Conservation (phyloP, 257 asterid genomes). For the Nicotiana benthamiana region DNA sequence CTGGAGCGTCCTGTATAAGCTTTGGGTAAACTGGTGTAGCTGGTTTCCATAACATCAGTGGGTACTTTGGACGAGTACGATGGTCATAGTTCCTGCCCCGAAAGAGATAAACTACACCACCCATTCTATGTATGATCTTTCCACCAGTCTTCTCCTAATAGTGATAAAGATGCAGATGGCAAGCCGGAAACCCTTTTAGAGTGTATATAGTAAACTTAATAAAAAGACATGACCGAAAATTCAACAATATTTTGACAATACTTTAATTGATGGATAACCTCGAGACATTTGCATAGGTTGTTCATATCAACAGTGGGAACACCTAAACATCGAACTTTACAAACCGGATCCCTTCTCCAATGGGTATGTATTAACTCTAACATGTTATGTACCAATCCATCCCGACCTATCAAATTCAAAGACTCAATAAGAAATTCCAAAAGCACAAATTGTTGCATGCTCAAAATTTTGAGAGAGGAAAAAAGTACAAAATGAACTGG, state of each 20-base stretch:
- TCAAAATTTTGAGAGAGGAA: not conserved
- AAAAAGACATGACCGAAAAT: not conserved
- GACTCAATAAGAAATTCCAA: not conserved
- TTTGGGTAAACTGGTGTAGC: conserved; percentile 98
- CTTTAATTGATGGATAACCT: conserved; percentile 43
- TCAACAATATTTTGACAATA: conserved; percentile 6
- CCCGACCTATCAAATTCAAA: conserved; percentile 65
- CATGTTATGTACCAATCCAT: conserved; percentile 97
- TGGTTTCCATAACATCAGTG: conserved; percentile 98
- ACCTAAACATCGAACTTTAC: conserved; percentile 97
- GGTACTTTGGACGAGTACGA: conserved; percentile 59
- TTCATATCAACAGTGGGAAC: conserved; percentile 96
- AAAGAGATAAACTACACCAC: conserved; percentile 80
- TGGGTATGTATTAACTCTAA: conserved; percentile 95
- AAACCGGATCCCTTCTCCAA: conserved; percentile 88
- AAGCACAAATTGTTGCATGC: not conserved
- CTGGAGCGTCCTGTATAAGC: conserved; percentile 95
- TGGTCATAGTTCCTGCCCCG: conserved; percentile 91
- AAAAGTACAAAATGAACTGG: not conserved
- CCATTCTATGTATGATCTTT: conserved; percentile 66
- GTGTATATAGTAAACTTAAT: not conserved
- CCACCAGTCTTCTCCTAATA: conserved; percentile 82
- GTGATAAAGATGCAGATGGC: conserved; percentile 1
- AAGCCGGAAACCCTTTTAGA: not conserved
- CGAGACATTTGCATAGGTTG: conserved; percentile 76